Evolutionary conservation across 768 basidiomycete genomes (phyloP).

Genomic region (Psilocybe subaeruginosa): DNA sequence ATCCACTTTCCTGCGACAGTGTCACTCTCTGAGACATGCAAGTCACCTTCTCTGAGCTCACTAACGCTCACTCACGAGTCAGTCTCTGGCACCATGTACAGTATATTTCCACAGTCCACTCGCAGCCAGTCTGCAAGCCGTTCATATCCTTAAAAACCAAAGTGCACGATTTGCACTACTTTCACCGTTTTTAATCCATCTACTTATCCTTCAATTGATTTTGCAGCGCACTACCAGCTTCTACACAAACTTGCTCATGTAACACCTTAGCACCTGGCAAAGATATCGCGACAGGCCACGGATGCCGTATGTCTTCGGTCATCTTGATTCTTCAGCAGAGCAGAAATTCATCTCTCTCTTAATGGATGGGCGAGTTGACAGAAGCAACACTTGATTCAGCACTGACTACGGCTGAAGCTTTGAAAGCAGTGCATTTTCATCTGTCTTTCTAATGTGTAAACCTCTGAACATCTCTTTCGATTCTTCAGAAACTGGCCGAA

Average conservation of each 20-base stretch:
- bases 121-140: too few relatives aligned
- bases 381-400: slow-evolving; percentile 70
- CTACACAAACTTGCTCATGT: too few relatives aligned
- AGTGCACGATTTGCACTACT: too few relatives aligned
- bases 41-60: too few relatives aligned
- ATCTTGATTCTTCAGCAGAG: too few relatives aligned
- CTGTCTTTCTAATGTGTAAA: not conserved
- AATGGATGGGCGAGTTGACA: slow-evolving; percentile 64
- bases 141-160: too few relatives aligned
- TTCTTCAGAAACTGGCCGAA: slow-evolving; percentile 49
- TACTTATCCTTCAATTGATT: too few relatives aligned
- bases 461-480: slow-evolving; percentile 24
- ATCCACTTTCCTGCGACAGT: not conserved
- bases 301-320: slow-evolving; percentile 43
- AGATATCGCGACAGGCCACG: slow-evolving; percentile 50
- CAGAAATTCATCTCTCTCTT: not conserved
- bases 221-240: too few relatives aligned
- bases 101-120: too few relatives aligned
- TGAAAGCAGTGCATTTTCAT: slow-evolving; percentile 59
- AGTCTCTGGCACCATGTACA: too few relatives aligned
- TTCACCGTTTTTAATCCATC: too few relatives aligned
- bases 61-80: too few relatives aligned
- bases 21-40: not conserved
- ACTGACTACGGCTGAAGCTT: slow-evolving; percentile 53
- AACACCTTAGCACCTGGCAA: slow-evolving; percentile 28